These are phyloP conservation scores for Ceratocystis huliohia DNA, from an alignment of 2,329 filamentous ascomycete genomes.

Conservation along the genomic window DNA sequence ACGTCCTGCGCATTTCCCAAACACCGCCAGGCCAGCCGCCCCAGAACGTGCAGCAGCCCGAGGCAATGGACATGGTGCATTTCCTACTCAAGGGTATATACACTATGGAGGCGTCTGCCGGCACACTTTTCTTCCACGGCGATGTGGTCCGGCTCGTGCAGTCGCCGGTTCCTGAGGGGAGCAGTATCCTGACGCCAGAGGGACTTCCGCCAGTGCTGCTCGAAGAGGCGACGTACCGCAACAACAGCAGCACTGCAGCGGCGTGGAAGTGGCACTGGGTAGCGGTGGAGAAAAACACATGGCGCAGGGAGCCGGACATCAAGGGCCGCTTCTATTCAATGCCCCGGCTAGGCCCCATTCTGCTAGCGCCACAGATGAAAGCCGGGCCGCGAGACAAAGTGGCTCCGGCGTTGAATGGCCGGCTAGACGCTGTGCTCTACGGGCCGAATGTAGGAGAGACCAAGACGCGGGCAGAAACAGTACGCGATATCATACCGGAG, in stretches of 20 bases:
- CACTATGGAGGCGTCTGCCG: conserved; percentile 9
- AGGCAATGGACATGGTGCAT: conserved; percentile 27
- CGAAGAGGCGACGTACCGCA: conserved; percentile 32
- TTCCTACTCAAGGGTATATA: conserved; percentile 19
- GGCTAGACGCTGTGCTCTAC: conserved; percentile 32
- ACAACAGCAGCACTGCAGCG: conserved; percentile 26
- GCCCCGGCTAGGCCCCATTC: conserved; percentile 39
- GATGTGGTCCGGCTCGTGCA: conserved; percentile 28
- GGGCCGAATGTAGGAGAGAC: conserved; percentile 31
- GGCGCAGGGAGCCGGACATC: conserved; percentile 37
- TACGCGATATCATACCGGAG: conserved; percentile 32
- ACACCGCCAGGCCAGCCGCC: conserved; percentile 21
- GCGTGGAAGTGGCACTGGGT: conserved; percentile 30
- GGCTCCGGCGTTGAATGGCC: conserved; percentile 38
- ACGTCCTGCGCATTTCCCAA: conserved; percentile 37
- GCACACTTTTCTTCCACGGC: conserved; percentile 29
- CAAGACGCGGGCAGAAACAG: conserved; percentile 32
- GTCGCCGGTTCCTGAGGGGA: conserved; percentile 22
- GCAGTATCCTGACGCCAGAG: conserved; percentile 24
- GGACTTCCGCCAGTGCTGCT: conserved; percentile 32
- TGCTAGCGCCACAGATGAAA: conserved; percentile 33
- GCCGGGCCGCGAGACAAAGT: conserved; percentile 25
- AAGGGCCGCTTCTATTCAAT: conserved; percentile 47
- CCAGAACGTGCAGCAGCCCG: not conserved
- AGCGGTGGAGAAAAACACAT: conserved; percentile 35